These are phyloP conservation scores for Alternaria hordeiaustralica DNA, from an alignment of 2,329 filamentous ascomycete species.

Conservation along the genomic window DNA sequence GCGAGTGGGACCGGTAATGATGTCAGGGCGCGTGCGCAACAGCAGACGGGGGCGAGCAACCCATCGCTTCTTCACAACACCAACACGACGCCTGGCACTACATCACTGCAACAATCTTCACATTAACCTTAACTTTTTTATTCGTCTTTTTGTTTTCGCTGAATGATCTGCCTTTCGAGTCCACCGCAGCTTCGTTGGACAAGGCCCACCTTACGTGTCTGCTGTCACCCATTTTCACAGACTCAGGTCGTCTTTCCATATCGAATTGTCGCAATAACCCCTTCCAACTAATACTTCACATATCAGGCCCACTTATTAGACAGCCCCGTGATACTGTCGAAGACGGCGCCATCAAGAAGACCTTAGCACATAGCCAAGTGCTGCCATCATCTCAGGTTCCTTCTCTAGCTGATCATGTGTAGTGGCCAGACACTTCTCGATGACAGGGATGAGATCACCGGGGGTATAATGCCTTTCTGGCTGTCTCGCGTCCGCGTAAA, in stretches of 20 bases:
- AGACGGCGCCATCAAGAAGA: not conserved
- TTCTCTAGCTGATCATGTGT: not conserved
- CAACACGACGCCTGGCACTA: not conserved
- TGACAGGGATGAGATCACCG: not conserved
- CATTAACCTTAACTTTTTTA: too few species aligned
- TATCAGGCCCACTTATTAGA: too few species aligned
- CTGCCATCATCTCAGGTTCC: not conserved
- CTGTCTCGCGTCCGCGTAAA: not conserved
- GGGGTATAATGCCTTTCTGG: not conserved
- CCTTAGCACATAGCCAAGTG: not conserved
- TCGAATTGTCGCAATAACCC: not conserved
- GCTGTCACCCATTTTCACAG: not conserved
- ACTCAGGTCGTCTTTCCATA: not conserved
- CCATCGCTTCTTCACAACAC: not conserved
- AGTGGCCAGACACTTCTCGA: not conserved
- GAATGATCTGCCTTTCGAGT: not conserved
- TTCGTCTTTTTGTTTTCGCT: too few species aligned
- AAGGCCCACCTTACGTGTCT: not conserved
- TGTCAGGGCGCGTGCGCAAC: conserved; percentile 1
- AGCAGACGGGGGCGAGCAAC: not conserved
- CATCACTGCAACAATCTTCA: too few species aligned
- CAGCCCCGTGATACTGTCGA: not conserved
- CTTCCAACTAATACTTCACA: not conserved
- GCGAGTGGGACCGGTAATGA: not conserved
- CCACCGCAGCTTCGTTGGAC: not conserved